Conservation (phyloP, 495 filamentous ascomycete genomes). For the Podospora conica region DNA sequence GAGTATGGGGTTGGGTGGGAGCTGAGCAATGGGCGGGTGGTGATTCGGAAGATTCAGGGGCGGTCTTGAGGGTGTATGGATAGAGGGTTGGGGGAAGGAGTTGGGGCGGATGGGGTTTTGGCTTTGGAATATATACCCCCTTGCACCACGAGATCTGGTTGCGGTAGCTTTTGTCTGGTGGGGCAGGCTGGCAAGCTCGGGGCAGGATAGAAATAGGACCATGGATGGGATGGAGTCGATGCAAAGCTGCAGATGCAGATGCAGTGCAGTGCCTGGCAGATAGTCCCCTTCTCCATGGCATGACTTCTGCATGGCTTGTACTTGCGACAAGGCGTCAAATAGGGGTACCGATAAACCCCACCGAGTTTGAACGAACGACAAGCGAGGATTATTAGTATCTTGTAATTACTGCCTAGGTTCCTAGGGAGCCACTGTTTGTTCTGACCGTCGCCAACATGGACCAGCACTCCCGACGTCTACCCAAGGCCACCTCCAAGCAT, state of each 20-base stretch:
- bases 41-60: constrained; percentile 55
- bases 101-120: neutral
- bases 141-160: neutral
- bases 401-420: neutral
- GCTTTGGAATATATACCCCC: neutral
- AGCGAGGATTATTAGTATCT: neutral
- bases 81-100: neutral
- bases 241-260: no score
- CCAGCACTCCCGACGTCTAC: neutral
- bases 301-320: neutral
- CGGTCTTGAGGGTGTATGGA: constrained; percentile 17
- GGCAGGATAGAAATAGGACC: neutral
- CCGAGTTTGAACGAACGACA: neutral
- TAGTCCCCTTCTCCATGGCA: neutral
- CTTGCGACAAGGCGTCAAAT: neutral
- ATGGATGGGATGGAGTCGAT: neutral
- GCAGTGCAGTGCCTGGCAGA: neutral
- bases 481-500: neutral
- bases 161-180: no score
- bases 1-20: constrained; percentile 75
- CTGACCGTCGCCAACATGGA: neutral
- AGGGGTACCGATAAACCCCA: neutral
- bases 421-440: neutral
- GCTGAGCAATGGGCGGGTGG: constrained; percentile 54
- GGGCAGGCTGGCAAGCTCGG: neutral